phyloP scores from a whole-genome alignment of 306 rosid genomes.

The Acacia acuminata region DNA sequence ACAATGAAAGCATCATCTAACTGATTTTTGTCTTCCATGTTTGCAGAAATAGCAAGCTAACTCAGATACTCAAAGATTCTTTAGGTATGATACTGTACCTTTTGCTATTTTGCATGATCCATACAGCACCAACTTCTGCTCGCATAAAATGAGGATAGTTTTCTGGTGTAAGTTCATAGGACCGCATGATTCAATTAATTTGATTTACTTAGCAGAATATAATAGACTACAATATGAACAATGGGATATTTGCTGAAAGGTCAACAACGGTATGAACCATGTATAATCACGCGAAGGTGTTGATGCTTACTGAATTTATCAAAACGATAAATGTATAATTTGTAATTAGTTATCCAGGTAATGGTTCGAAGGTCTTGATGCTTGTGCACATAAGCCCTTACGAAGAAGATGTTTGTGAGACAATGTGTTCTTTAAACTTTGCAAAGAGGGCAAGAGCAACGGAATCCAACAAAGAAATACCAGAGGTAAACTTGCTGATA shows the following conservation, averaged over 20 bases:
- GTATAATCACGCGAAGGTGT: neutral
- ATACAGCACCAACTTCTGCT: neutral
- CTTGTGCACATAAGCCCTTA: slow-evolving; percentile 88
- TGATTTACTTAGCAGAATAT: neutral
- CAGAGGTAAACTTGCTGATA: slow-evolving; percentile 51
- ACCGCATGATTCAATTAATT: slow-evolving; percentile 2
- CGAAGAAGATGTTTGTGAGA: slow-evolving; percentile 81
- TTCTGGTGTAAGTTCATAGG: slow-evolving; percentile 3
- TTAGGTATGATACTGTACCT: slow-evolving; percentile 56
- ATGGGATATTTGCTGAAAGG: slow-evolving; percentile 6
- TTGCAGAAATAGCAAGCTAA: slow-evolving; percentile 98
- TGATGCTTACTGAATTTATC: neutral
- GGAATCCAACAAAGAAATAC: slow-evolving; percentile 63
- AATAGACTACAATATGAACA: slow-evolving; percentile 1
- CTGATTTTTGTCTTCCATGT: slow-evolving; percentile 32
- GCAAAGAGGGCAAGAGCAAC: slow-evolving; percentile 85
- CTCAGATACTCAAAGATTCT: slow-evolving; percentile 93
- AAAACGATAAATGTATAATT: neutral
- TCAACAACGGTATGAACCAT: slow-evolving; percentile 19
- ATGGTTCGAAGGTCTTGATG: slow-evolving; percentile 90
- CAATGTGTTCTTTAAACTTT: slow-evolving; percentile 83
- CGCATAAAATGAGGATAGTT: neutral
- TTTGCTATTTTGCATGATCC: slow-evolving; percentile 30
- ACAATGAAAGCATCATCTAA: slow-evolving; percentile 34
- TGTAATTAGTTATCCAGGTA: slow-evolving; percentile 53